Evolutionary conservation across 352 stramenopile species (phyloP), one percentile per base, ranked within the genome.

Genomic region (Thalassiosira delicatula): DNA sequence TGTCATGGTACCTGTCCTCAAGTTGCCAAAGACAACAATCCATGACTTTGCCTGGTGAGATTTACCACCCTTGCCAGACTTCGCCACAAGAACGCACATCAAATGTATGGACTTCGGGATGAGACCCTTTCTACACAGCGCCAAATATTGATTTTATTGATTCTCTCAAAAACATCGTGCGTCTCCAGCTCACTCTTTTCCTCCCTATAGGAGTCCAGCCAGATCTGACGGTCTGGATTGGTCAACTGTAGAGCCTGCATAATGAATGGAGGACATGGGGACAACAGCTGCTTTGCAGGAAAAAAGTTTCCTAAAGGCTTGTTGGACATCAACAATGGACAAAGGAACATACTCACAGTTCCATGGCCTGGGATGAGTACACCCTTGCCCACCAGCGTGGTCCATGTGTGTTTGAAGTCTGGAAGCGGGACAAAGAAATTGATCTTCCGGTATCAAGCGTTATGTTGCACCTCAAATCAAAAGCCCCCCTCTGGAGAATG

Each of bases 51-150:
- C 79, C 0, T 70, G 42, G 40, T 75, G 21, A 12, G 83, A 79
- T 17, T 73, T 73, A 2, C 56, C 35, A 21, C 84, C 60, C 57
- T 79, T 62, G 49, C 87, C 70, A 0, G 33, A 33, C 71, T 89
- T 89, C 9, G 83, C 42, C 12, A 74, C 63, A 12, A 85, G 62
- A 5, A 87, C 46, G 44, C 75, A 86, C 83, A 89, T 87, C 3
- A 79, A 75, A 7, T 57, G 35, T 12, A 80, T 70, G 5, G 57
- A 25, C 8, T 49, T 37, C 0, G 46, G 59, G 30, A 70, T 42
- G 1, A 27, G 1, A 17, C 60, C 61, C 25, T 27, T 42, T 3
- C 46, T 7, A 11, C 54, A 29, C 33, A 79, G 32, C 0, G 51
- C 21, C 12, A 67, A 17, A 27, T 76, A 82, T 21, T 37, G 0